Evolutionary conservation across 352 stramenopile species (phyloP), one percentile per base, ranked within the genome.

Genomic region (Pythium monospermum): DNA sequence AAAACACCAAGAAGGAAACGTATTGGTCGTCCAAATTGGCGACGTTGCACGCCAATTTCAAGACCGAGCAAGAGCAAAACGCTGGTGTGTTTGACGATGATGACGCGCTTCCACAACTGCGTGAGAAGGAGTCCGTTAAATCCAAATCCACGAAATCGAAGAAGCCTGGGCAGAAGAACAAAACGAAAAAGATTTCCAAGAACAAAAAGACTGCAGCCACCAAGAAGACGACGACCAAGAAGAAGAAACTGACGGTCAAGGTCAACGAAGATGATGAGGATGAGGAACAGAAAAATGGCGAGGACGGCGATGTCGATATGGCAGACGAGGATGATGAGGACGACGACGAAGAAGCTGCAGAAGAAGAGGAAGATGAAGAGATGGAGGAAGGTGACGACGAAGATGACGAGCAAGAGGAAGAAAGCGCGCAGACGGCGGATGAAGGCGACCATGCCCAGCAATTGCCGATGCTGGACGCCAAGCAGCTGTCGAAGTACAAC

Each of bases 1-100:
- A 98, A 54, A 95, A 91, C 53, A 64, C 84, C 8, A 95, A 89
- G 59, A 97, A 96, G 61, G 77, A 88, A 27, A 70, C 65, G 32
- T 91, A 96, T 67, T 94, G 85, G 83, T 69, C 73, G 26, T 78
- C 64, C 18, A 88, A 94, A 69, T 64, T 94, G 11, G 69, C 72
- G 19, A 73, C 76, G 43, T 61, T 95, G 0, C 74, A 92, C 32
- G 59, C 65, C 12, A 63, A 71, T 6, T 89, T 84, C 38, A 35
- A 73, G 3, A 48, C 71, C 31, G 74, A 92, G 50, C 83, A 94
- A 54, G 71, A 89, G 49, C 61, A 91, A 31, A 85, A 90, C 55
- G 80, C 76, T 26, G 71, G 66, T 1, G 53, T 91, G 15, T 89
- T 88, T 26, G 71, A 80, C 26, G 71, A 83, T 61, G 52, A 86